Evolutionary conservation across 768 basidiomycete genomes (phyloP), one percentile per base, ranked within the genome.

Genomic region (Xanthoconium stramineum): DNA sequence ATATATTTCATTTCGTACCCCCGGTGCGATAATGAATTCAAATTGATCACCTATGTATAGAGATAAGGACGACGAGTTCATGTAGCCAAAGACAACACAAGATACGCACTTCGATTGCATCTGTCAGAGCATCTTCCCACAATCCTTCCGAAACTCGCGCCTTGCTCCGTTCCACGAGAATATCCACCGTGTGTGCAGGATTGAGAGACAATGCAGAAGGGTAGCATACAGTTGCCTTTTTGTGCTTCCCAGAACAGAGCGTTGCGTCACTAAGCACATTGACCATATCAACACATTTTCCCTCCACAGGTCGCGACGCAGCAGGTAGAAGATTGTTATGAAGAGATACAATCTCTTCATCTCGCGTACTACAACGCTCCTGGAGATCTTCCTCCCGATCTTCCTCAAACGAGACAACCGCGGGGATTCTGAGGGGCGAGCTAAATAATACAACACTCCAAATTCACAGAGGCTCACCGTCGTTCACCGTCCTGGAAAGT

Each of bases 151-250:
- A 12, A 24, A 35, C 47, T 6, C 15, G n/a, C 12, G 47, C 19
- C 6, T 36, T 14, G 24, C 47, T 37, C 47, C 47, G 47, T 28
- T 48, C 36, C 6, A 48, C 12, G 13, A 48, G 28, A 20, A 48
- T 36, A 20, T 24, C 19, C 24, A 36, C 17, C 10, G n/a, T 33
- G 11, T 36, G 14, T 6, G 33, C n/a, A 2, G 47, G 47, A 29
- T 28, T 7, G 9, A 61, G 55, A 29, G 20, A 53, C 14, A 61
- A 28, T 1, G 57, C 54, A 29, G 53, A 39, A 5, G 60, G 36
- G 24, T 61, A 61, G 2, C 12, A 38, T 13, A 8, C 47, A 43
- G 50, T 53, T 32, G 60, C 60, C 0, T 55, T 8, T 12, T 45
- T 47, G 10, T 55, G 8, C 1, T 54, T 15, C 17, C 17, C 33